Conservation (phyloP, 768 basidiomycete species). For the Russula foetens region DNA sequence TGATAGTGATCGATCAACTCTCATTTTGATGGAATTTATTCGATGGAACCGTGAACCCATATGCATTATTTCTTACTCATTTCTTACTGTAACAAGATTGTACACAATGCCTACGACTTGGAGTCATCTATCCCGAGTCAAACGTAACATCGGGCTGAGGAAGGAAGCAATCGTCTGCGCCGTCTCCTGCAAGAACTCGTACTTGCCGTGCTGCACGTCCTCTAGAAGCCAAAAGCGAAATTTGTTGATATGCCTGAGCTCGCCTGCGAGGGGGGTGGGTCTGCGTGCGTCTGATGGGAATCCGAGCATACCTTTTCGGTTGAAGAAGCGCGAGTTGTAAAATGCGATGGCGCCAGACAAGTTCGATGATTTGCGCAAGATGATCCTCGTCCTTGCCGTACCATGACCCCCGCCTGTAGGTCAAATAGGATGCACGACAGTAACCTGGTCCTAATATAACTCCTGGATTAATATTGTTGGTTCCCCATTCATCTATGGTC, state of each 20-base stretch:
- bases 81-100: no score
- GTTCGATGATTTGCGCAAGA: conserved; percentile 95
- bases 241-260: conserved; percentile 91
- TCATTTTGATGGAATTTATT: conserved; percentile 17
- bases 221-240: conserved; percentile 87
- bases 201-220: conserved; percentile 85
- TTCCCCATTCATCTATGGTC: no score
- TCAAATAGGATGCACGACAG: conserved; percentile 89
- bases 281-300: neutral
- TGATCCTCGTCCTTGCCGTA: conserved; percentile 97
- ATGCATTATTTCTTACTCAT: no score
- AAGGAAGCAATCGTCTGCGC: conserved; percentile 77
- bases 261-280: conserved; percentile 41
- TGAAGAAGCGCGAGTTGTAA: conserved; percentile 93
- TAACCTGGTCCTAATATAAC: no score
- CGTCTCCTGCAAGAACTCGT: conserved; percentile 78
- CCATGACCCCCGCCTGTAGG: conserved; percentile 85
- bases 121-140: no score
- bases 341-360: conserved; percentile 85
- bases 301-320: conserved; percentile 67
- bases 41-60: neutral
- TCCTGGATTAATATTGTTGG: no score
- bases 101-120: no score
- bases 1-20: conserved; percentile 24
- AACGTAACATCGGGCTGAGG: conserved; percentile 81